Conservation (phyloP, 257 asterid species). For the Prunella vulgaris region DNA sequence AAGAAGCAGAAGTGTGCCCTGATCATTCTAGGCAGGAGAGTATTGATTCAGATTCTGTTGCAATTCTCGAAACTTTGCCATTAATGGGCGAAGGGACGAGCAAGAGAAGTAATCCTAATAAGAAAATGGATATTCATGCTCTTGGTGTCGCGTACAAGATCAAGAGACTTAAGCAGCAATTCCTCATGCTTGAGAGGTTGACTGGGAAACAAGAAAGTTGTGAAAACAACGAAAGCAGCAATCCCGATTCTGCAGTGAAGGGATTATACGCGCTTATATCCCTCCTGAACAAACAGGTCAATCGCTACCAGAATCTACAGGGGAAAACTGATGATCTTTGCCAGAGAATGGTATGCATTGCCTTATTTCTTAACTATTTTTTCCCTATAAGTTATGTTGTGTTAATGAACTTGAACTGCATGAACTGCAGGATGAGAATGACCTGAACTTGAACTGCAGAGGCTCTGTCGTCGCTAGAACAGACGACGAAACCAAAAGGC, state of each 20-base stretch:
- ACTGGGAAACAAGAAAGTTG: constrained; percentile 58
- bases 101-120: constrained; percentile 30
- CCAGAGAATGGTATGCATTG: constrained; percentile 65
- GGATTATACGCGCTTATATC: constrained; percentile 48
- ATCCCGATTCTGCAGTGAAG: constrained; percentile 26
- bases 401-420: not conserved
- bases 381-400: not conserved
- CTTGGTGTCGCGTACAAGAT: constrained; percentile 89
- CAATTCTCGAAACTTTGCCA: constrained; percentile 34
- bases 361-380: not conserved
- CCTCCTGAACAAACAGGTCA: constrained; percentile 64
- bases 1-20: constrained; percentile 17
- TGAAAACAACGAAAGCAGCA: constrained; percentile 32
- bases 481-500: constrained; percentile 59
- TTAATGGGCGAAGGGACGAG: constrained; percentile 27
- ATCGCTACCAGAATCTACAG: constrained; percentile 83
- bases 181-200: constrained; percentile 75
- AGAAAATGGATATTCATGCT: constrained; percentile 87
- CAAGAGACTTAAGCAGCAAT: constrained; percentile 89
- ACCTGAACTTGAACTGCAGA: constrained; percentile 33
- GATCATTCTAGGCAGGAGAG: constrained; percentile 35
- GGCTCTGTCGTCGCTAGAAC: constrained; percentile 47
- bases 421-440: constrained; percentile 54
- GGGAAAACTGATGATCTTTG: constrained; percentile 72
- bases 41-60: constrained; percentile 26